Evolutionary conservation across 1,284 basidiomycete genomes (phyloP).

Genomic region (Puccinia coronata): DNA sequence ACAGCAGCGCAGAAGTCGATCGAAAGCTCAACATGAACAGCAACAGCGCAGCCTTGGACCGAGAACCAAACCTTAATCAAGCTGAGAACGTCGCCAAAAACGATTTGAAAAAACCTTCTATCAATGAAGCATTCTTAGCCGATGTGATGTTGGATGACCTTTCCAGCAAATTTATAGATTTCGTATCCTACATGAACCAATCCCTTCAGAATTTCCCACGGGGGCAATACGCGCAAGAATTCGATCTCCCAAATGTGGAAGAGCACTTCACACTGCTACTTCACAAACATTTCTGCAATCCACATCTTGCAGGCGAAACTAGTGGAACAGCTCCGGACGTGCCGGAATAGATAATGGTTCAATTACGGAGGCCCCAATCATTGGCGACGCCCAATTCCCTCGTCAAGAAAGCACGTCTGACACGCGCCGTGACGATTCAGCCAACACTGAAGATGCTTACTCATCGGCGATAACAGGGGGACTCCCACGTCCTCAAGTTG

Average conservation of each 20-base stretch:
- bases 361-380: neutral
- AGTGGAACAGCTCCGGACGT: neutral
- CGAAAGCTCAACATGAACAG: too few species aligned
- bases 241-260: neutral
- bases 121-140: neutral
- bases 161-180: neutral
- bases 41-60: neutral
- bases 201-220: neutral
- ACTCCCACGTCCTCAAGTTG: too few species aligned
- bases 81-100: too few species aligned
- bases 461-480: too few species aligned
- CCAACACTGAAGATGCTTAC: neutral
- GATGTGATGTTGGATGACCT: constrained; percentile 1
- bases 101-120: neutral
- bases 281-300: neutral
- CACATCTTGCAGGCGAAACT: neutral
- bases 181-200: neutral
- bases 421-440: neutral
- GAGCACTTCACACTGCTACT: neutral
- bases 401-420: neutral
- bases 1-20: neutral
- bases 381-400: neutral
- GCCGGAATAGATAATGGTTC: neutral
- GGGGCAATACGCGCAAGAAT: constrained; percentile 3
- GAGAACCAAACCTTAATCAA: neutral